Evolutionary conservation across 1,284 basidiomycete genomes (phyloP).

Genomic region (Ganoderma meredithae): DNA sequence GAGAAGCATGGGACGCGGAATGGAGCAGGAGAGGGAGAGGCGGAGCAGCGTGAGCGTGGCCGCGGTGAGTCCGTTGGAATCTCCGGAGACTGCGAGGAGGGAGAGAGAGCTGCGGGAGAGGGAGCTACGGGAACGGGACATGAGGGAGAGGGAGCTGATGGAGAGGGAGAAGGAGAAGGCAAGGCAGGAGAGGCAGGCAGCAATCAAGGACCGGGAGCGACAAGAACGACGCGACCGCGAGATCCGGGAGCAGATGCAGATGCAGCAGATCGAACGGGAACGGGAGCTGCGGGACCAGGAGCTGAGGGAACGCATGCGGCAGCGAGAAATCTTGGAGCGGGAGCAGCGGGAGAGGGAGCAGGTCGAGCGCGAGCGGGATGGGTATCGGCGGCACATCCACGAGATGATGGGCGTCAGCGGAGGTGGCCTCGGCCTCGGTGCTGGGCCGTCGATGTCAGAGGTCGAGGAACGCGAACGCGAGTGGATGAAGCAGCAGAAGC

Average conservation of each 20-base stretch:
- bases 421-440: constrained; percentile 24
- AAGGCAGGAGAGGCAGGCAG: constrained; percentile 27
- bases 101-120: constrained; percentile 29
- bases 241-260: constrained; percentile 18
- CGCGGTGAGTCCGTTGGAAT: constrained; percentile 23
- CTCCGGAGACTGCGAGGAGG: constrained; percentile 21
- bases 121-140: constrained; percentile 34
- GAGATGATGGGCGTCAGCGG: constrained; percentile 27
- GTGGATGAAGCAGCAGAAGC: constrained; percentile 20
- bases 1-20: constrained; percentile 19
- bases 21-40: constrained; percentile 24
- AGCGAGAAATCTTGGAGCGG: constrained; percentile 25
- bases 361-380: constrained; percentile 26
- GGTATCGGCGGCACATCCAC: constrained; percentile 25
- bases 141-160: constrained; percentile 23
- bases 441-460: constrained; percentile 22
- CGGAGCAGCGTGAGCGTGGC: constrained; percentile 15
- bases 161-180: constrained; percentile 27
- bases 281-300: constrained; percentile 24
- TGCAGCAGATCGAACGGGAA: constrained; percentile 26
- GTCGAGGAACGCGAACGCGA: constrained; percentile 27
- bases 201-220: constrained; percentile 26
- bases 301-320: constrained; percentile 17
- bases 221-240: constrained; percentile 27
- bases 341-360: constrained; percentile 21